phyloP scores from a whole-genome alignment of 345 rosid genomes.

The Mercurialis annua region DNA sequence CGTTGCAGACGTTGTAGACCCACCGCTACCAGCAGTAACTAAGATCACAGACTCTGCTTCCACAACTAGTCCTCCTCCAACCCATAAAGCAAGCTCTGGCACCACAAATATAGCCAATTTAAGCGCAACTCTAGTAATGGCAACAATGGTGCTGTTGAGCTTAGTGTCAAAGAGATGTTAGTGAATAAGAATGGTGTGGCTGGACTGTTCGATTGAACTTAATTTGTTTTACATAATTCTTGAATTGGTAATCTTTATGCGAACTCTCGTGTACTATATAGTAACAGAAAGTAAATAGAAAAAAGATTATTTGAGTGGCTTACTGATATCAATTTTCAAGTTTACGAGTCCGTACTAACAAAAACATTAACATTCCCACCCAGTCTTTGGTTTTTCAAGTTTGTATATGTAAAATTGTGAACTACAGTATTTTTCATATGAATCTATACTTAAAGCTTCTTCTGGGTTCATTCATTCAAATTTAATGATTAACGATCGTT shows the following conservation, averaged over 20 bases:
- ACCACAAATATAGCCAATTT: conserved; percentile 25
- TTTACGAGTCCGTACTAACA: background rate
- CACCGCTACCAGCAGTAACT: conserved; percentile 72
- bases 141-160: conserved; percentile 33
- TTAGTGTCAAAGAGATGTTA: conserved; percentile 22
- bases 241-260: too few species aligned
- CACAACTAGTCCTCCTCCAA: background rate
- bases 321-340: background rate
- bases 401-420: too few species aligned
- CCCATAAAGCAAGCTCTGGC: conserved; percentile 18
- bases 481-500: too few species aligned
- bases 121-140: conserved; percentile 33
- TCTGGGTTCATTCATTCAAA: too few species aligned
- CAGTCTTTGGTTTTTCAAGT: too few species aligned
- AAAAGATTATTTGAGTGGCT: background rate
- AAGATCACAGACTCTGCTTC: background rate
- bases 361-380: background rate
- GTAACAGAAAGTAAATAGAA: background rate
- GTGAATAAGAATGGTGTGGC: background rate
- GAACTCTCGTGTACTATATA: background rate
- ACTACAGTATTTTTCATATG: too few species aligned
- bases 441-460: too few species aligned
- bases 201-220: background rate
- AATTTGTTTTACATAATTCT: background rate
- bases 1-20: conserved; percentile 55